Evolutionary conservation across 164 flowering plant species (phyloP).

Genomic region (Berberis thunbergii): DNA sequence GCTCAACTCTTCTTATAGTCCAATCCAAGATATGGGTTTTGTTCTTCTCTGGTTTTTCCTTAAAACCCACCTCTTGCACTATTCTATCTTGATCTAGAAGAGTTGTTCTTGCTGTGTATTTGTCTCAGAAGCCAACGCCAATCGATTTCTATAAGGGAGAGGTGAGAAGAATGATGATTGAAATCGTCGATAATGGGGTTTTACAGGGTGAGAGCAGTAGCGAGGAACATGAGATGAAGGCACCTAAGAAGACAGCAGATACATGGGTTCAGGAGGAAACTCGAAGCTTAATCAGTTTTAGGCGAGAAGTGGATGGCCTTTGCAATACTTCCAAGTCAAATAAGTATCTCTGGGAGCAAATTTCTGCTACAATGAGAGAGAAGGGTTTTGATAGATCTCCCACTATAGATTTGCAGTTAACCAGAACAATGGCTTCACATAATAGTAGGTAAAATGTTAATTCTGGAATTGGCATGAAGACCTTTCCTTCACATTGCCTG

Average conservation of each 20-base stretch:
- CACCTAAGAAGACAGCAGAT: conserved; percentile 84
- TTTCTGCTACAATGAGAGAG: conserved; percentile 75
- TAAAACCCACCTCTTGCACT: conserved; percentile 10
- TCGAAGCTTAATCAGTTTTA: conserved; percentile 43
- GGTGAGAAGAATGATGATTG: conserved; percentile 54
- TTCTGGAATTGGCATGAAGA: too few relatives aligned
- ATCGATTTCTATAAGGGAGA: conserved; percentile 32
- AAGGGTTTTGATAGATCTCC: conserved; percentile 83
- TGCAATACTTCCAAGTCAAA: conserved; percentile 88
- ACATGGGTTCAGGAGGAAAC: conserved; percentile 94
- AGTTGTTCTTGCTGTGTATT: conserved; percentile 27
- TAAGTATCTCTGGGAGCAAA: conserved; percentile 90
- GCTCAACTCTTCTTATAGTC: too few relatives aligned
- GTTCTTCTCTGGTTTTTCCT: not conserved
- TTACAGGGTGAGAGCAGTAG: conserved; percentile 45
- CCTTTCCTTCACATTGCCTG: too few relatives aligned
- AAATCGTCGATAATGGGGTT: conserved; percentile 32
- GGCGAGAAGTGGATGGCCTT: conserved; percentile 59
- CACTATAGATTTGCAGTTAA: too few relatives aligned
- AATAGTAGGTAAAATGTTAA: not conserved
- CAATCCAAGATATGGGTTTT: conserved; percentile 6
- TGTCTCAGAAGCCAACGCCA: conserved; percentile 49
- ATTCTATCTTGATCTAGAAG: conserved; percentile 1
- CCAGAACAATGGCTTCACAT: too few relatives aligned
- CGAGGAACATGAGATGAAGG: conserved; percentile 58